phyloP scores from a whole-genome alignment of 2,329 filamentous ascomycete species.

The Cladophialophora exuberans region DNA sequence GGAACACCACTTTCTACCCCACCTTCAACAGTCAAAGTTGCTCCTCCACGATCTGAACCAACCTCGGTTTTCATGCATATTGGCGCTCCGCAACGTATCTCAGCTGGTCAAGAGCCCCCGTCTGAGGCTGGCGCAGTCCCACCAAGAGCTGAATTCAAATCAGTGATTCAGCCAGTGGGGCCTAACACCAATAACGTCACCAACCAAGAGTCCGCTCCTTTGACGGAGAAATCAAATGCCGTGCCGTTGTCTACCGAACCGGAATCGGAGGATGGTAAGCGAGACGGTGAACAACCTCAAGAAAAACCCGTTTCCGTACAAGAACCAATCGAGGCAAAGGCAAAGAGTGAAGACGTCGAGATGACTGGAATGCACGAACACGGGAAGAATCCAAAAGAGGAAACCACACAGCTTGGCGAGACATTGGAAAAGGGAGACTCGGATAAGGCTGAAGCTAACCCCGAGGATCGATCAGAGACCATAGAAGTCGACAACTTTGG shows the following conservation, averaged over 20 bases:
- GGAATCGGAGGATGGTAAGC: background rate
- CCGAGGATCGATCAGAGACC: slow-evolving; percentile 15
- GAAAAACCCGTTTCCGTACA: no score
- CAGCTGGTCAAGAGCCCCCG: no score
- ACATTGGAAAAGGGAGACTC: background rate
- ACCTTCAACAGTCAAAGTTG: background rate
- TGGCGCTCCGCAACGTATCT: no score
- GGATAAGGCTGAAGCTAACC: background rate
- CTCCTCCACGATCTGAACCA: background rate
- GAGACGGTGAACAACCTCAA: background rate
- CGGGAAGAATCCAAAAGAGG: background rate
- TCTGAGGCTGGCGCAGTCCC: no score
- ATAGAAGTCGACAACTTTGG: slow-evolving; percentile 21
- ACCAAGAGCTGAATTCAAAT: no score
- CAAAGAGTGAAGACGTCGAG: slow-evolving; percentile 9
- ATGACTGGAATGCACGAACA: slow-evolving; percentile 13
- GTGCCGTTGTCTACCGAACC: no score
- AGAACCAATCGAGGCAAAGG: background rate
- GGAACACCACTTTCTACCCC: background rate
- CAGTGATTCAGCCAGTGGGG: background rate
- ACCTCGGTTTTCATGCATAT: no score
- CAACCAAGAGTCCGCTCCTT: no score
- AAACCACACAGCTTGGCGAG: slow-evolving; percentile 1
- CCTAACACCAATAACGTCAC: background rate
- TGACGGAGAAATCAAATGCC: no score